These are phyloP conservation scores for Fusarium subglutinans DNA, from an alignment of 2,329 filamentous ascomycete species.

Conservation along the genomic window DNA sequence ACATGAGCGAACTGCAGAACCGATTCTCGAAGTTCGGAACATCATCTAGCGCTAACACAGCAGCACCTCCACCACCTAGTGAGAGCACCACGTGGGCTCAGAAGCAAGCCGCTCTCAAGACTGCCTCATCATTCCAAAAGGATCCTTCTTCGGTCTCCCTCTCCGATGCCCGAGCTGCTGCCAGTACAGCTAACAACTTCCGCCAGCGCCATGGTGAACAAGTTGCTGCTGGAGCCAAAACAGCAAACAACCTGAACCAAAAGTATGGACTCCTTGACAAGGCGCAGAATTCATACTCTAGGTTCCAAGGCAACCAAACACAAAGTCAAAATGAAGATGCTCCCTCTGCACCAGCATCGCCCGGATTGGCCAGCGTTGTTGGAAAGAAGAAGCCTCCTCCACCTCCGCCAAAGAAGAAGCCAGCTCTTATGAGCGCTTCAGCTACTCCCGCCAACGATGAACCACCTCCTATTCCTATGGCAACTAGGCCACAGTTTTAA, in stretches of 20 bases:
- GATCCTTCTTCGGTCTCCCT: conserved; percentile 70
- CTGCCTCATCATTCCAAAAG: conserved; percentile 66
- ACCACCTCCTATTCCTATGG: conserved; percentile 63
- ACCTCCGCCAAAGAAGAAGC: conserved; percentile 64
- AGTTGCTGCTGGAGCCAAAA: conserved; percentile 67
- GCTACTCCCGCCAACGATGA: conserved; percentile 42
- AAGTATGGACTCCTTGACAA: conserved; percentile 65
- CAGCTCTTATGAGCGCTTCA: conserved; percentile 45
- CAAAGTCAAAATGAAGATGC: conserved; percentile 26
- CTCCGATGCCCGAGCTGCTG: conserved; percentile 66
- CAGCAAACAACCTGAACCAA: conserved; percentile 66
- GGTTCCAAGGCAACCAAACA: conserved; percentile 27
- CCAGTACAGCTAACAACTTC: conserved; percentile 73
- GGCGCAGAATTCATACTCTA: conserved; percentile 43
- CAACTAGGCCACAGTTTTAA: conserved; percentile 60
- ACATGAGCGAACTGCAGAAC: conserved; percentile 73
- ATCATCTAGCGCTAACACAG: conserved; percentile 22
- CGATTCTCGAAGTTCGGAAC: conserved; percentile 68
- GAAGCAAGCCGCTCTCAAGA: conserved; percentile 70
- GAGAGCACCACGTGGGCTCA: conserved; percentile 71
- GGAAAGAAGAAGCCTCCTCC: conserved; percentile 65
- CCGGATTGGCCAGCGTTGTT: conserved; percentile 33
- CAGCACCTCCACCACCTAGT: conserved; percentile 45
- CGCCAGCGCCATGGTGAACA: conserved; percentile 76
- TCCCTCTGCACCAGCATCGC: conserved; percentile 5